phyloP scores from a whole-genome alignment of 495 filamentous ascomycete species.

The Penicillium silybi region DNA sequence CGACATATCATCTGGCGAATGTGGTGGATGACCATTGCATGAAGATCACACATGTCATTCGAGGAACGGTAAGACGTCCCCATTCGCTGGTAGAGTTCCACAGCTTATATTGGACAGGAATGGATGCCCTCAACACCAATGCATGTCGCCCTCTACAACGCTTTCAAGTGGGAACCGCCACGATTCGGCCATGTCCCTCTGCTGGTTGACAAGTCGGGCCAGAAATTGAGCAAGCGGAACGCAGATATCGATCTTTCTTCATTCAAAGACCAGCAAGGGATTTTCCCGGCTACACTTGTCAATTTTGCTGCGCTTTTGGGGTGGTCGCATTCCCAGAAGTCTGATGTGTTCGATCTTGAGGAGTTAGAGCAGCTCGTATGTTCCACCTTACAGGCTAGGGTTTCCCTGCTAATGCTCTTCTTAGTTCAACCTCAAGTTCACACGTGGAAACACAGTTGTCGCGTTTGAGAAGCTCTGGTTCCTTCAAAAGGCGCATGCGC shows the following conservation, averaged over 20 bases:
- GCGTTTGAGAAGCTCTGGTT: conserved; percentile 75
- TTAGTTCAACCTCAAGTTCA: conserved; percentile 78
- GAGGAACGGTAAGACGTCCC: conserved; percentile 62
- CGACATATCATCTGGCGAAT: conserved; percentile 96
- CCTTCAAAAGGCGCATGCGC: conserved; percentile 71
- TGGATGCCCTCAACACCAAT: conserved; percentile 94
- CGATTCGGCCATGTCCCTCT: conserved; percentile 85
- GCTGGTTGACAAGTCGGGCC: conserved; percentile 65
- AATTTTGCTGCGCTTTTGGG: conserved; percentile 86
- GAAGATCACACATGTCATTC: conserved; percentile 92
- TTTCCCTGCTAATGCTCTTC: conserved; percentile 8
- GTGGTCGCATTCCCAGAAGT: conserved; percentile 67
- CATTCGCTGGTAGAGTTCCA: neutral
- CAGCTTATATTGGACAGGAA: conserved; percentile 47
- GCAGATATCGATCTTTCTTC: conserved; percentile 63
- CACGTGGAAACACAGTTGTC: conserved; percentile 82
- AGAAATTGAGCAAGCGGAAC: conserved; percentile 89
- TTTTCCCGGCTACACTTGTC: conserved; percentile 68
- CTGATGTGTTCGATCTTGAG: conserved; percentile 66
- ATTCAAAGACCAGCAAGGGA: conserved; percentile 60
- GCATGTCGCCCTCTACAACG: conserved; percentile 80
- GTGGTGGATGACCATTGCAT: conserved; percentile 94
- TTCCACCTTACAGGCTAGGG: neutral
- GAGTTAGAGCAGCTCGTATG: conserved; percentile 65
- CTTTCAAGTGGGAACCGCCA: conserved; percentile 84